Evolutionary conservation across 192 early-diverging fungal genomes (phyloP).

Genomic region (Spizellomyces sp.): DNA sequence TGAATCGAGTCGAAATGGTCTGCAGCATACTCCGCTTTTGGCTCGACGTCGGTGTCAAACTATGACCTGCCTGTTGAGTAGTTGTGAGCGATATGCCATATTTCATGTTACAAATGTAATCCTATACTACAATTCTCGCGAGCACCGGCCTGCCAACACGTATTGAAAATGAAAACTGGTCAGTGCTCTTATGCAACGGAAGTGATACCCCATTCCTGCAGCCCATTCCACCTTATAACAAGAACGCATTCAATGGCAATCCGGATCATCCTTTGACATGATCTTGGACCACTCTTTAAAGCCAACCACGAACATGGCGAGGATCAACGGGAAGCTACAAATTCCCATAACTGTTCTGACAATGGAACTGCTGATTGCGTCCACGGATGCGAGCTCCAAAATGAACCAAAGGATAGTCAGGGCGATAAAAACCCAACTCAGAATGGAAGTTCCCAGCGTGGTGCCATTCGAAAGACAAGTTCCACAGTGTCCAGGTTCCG

Average conservation of each 20-base stretch:
- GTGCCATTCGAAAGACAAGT: conserved; percentile 21
- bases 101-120: too few relatives aligned
- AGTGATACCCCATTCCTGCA: too few relatives aligned
- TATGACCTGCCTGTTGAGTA: too few relatives aligned
- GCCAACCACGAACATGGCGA: conserved; percentile 17
- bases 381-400: conserved; percentile 11
- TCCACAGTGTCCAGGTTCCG: conserved; percentile 1
- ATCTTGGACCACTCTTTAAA: conserved; percentile 29
- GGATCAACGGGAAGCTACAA: conserved; percentile 23
- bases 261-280: conserved; percentile 1
- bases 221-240: too few relatives aligned
- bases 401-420: conserved; percentile 12
- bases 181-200: too few relatives aligned
- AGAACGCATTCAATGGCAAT: neutral
- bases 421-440: conserved; percentile 22
- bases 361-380: conserved; percentile 11
- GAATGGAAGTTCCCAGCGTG: conserved; percentile 13
- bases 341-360: conserved; percentile 13
- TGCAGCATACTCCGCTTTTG: too few relatives aligned
- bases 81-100: too few relatives aligned
- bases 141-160: too few relatives aligned
- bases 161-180: too few relatives aligned
- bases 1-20: too few relatives aligned
- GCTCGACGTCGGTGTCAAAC: too few relatives aligned
- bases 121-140: too few relatives aligned